Percentiles rank a stretch among this genome's conserved stretches.
Evolutionary conservation across 345 rosid genomes (phyloP).

Genomic region (Turnera subulata): DNA sequence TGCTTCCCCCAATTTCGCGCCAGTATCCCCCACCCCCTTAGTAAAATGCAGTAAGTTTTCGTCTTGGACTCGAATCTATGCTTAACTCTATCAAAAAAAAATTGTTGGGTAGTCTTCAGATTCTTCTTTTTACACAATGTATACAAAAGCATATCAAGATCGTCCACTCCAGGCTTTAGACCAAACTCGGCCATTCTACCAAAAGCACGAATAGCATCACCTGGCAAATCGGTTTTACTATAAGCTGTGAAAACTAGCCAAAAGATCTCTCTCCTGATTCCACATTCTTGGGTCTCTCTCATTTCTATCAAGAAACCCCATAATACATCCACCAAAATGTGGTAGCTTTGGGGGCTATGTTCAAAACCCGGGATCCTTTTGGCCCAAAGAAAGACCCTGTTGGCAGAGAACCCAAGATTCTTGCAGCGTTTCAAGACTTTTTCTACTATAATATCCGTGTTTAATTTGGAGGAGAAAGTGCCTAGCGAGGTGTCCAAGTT

Average conservation of each 20-base stretch:
- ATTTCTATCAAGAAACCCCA: constrained; percentile 79
- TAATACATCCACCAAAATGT: constrained; percentile 61
- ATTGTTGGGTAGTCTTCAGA: constrained; percentile 49
- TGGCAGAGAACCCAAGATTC: constrained; percentile 73
- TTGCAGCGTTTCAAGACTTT: constrained; percentile 81
- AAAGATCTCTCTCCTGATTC: constrained; percentile 44
- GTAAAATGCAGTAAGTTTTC: constrained; percentile 65
- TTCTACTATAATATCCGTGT: constrained; percentile 58
- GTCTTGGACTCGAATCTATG: constrained; percentile 30
- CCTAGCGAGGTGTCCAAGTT: constrained; percentile 59
- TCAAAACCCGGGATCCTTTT: constrained; percentile 48
- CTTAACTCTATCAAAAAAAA: constrained; percentile 46
- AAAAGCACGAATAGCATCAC: constrained; percentile 69
- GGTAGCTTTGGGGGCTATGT: constrained; percentile 54
- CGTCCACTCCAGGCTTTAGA: constrained; percentile 49
- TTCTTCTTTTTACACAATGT: constrained; percentile 64
- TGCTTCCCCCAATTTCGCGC: constrained; percentile 42
- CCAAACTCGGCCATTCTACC: constrained; percentile 80
- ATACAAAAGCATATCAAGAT: constrained; percentile 60
- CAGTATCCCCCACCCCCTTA: constrained; percentile 48
- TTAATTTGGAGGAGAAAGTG: constrained; percentile 41
- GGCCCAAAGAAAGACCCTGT: constrained; percentile 93
- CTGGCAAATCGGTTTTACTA: constrained; percentile 63
- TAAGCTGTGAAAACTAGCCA: constrained; percentile 78
- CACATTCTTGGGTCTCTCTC: constrained; percentile 44